Conservation (phyloP, 2,329 filamentous ascomycete genomes). For the Apiospora marii region DNA sequence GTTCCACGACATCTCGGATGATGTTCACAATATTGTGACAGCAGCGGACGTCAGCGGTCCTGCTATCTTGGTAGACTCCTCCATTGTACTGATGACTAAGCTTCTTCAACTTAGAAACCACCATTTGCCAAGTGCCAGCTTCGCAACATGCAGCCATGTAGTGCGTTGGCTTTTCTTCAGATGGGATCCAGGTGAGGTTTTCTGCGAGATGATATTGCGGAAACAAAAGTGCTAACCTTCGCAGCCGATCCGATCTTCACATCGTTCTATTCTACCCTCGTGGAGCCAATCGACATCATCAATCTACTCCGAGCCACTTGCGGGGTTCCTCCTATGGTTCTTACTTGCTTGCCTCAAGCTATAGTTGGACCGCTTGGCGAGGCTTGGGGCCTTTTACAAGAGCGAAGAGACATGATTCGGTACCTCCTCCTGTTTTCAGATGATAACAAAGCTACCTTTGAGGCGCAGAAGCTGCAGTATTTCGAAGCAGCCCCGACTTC, state of each 20-base stretch:
- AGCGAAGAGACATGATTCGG: conserved; percentile 54
- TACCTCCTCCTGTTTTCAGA: conserved; percentile 64
- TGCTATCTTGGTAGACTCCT: conserved; percentile 78
- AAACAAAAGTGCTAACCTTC: conserved; percentile 30
- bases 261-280: conserved; percentile 69
- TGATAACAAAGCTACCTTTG: conserved; percentile 25
- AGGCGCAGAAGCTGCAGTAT: conserved; percentile 22
- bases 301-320: conserved; percentile 75
- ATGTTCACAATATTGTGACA: conserved; percentile 75
- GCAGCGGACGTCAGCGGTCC: conserved; percentile 86
- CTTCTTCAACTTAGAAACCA: conserved; percentile 72
- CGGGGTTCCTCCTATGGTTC: conserved; percentile 53
- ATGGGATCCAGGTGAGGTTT: conserved; percentile 79
- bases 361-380: conserved; percentile 59
- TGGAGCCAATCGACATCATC: conserved; percentile 70
- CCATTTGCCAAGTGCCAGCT: conserved; percentile 72
- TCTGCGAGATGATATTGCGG: not conserved
- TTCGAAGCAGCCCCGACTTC: conserved; percentile 24
- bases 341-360: conserved; percentile 43
- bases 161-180: conserved; percentile 82
- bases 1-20: conserved; percentile 72
- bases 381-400: conserved; percentile 53
- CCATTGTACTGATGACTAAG: conserved; percentile 74
- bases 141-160: conserved; percentile 73
- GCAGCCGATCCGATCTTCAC: conserved; percentile 72